phyloP scores from a whole-genome alignment of 179 eudicot species.

The Silene vulgaris region DNA sequence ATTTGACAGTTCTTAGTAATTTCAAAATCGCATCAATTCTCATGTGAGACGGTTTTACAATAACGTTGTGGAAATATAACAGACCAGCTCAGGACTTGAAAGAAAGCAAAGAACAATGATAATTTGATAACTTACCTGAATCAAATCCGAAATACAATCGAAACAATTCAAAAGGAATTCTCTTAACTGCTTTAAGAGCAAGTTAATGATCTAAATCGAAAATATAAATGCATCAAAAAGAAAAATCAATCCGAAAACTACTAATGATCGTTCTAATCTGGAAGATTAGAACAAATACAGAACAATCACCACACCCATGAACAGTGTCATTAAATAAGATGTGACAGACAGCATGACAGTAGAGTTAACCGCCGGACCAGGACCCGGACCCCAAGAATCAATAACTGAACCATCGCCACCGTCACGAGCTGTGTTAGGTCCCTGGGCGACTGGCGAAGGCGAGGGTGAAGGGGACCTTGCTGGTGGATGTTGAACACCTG shows the following conservation, averaged over 20 bases:
- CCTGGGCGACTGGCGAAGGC: slow-evolving; percentile 32
- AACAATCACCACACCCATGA: slow-evolving; percentile 34
- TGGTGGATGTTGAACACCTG: slow-evolving; percentile 28
- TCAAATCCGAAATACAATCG: slow-evolving; percentile 10
- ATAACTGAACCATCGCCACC: slow-evolving; percentile 24
- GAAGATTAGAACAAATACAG: slow-evolving; percentile 38
- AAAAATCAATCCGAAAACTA: not conserved
- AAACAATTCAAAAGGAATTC: slow-evolving; percentile 9
- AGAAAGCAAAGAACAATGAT: not conserved
- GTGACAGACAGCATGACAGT: slow-evolving; percentile 36
- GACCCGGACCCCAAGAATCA: slow-evolving; percentile 29
- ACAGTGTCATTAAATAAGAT: slow-evolving; percentile 34
- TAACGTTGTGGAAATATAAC: not conserved
- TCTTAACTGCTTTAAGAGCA: slow-evolving; percentile 13
- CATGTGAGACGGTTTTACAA: too few species aligned
- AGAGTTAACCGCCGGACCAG: slow-evolving; percentile 40
- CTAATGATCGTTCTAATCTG: slow-evolving; percentile 22
- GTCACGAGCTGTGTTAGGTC: slow-evolving; percentile 21
- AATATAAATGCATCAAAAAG: slow-evolving; percentile 8
- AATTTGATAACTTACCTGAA: not conserved
- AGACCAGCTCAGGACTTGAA: not conserved
- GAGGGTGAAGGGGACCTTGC: slow-evolving; percentile 33
- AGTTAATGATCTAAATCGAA: slow-evolving; percentile 12
- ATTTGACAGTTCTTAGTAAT: not conserved
- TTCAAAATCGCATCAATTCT: too few species aligned